phyloP scores from a whole-genome alignment of 495 filamentous ascomycete genomes.

The Lasiosphaeria miniovina region DNA sequence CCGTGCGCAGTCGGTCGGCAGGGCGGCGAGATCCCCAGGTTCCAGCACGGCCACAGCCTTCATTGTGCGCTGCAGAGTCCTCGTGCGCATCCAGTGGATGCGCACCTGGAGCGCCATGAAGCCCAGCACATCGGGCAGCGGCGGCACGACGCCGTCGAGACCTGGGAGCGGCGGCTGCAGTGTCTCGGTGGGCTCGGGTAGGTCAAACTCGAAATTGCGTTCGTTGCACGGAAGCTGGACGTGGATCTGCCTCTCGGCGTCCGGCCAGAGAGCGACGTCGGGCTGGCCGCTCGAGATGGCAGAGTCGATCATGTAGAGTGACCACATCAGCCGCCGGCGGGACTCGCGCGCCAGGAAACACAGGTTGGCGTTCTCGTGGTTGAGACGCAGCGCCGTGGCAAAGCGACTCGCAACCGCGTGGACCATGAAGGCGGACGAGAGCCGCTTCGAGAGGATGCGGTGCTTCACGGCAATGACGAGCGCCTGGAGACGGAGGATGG shows the following conservation, averaged over 20 bases:
- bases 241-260: conserved; percentile 40
- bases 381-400: conserved; percentile 46
- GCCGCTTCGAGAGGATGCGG: conserved; percentile 43
- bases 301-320: conserved; percentile 48
- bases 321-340: conserved; percentile 52
- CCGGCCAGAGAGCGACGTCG: conserved; percentile 46
- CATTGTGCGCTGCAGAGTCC: conserved; percentile 43
- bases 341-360: conserved; percentile 50
- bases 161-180: conserved; percentile 34
- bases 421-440: conserved; percentile 48
- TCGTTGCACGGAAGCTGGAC: conserved; percentile 51
- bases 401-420: conserved; percentile 46
- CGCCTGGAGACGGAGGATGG: conserved; percentile 46
- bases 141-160: conserved; percentile 18
- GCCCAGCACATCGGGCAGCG: conserved; percentile 46
- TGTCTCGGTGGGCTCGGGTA: conserved; percentile 45
- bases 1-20: conserved; percentile 39
- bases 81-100: conserved; percentile 44
- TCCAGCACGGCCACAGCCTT: conserved; percentile 31
- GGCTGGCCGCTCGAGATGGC: conserved; percentile 42
- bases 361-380: conserved; percentile 46
- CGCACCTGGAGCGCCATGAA: conserved; percentile 48
- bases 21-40: conserved; percentile 33
- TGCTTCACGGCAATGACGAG: conserved; percentile 49
- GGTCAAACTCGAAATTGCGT: conserved; percentile 51